phyloP scores from a whole-genome alignment of 805 yeast species.

The Suhomyces sp. region DNA sequence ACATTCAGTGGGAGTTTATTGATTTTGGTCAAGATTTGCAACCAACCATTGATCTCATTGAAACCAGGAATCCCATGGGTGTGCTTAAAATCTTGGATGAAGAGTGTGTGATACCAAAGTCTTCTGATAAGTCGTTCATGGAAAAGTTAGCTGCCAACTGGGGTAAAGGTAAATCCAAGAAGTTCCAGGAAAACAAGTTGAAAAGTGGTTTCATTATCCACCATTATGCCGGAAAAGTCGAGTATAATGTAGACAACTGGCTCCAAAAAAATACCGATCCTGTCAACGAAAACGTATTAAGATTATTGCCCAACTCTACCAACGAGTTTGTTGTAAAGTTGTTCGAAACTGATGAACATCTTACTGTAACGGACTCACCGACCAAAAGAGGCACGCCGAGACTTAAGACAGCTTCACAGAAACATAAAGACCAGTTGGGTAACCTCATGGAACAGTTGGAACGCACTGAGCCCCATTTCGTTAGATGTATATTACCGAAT shows the following conservation, averaged over 20 bases:
- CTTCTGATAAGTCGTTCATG: slow-evolving; percentile 77
- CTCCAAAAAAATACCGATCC: slow-evolving; percentile 93
- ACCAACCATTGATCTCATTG: slow-evolving; percentile 91
- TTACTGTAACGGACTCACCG: slow-evolving; percentile 6
- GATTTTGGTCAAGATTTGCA: slow-evolving; percentile 95
- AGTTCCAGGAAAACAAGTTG: slow-evolving; percentile 71
- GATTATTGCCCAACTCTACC: slow-evolving; percentile 55
- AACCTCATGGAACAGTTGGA: slow-evolving; percentile 69
- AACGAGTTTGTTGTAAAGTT: slow-evolving; percentile 56
- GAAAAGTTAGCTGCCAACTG: slow-evolving; percentile 72
- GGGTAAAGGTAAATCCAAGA: slow-evolving; percentile 41
- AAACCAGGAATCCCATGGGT: slow-evolving; percentile 71
- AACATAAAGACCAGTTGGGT: slow-evolving; percentile 81
- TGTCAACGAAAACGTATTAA: slow-evolving; percentile 68
- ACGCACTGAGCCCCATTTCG: slow-evolving; percentile 92
- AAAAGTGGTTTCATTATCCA: slow-evolving; percentile 76
- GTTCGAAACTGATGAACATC: slow-evolving; percentile 42
- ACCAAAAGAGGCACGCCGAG: slow-evolving; percentile 37
- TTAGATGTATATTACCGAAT: slow-evolving; percentile 93
- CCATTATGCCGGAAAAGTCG: slow-evolving; percentile 97
- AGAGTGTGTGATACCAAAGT: slow-evolving; percentile 91
- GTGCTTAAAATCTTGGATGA: slow-evolving; percentile 85
- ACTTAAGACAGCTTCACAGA: slow-evolving; percentile 70
- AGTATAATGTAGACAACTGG: slow-evolving; percentile 90
- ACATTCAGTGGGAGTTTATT: slow-evolving; percentile 67